Conservation (phyloP, 176 grass and related monocot species). For the Cocos nucifera region DNA sequence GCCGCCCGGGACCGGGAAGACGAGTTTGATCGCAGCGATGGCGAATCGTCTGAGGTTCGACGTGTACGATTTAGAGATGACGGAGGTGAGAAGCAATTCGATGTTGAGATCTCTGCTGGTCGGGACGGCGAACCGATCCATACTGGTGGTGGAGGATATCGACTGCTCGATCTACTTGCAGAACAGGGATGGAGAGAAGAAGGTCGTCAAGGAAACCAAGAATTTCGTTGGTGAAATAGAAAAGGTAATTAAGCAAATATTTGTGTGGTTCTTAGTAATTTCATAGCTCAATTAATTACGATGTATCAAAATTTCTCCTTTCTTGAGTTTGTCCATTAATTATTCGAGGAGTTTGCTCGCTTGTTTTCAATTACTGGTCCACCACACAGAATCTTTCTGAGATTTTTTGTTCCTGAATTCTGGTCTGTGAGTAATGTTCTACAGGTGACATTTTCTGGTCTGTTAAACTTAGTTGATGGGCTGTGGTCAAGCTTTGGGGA, state of each 20-base stretch:
- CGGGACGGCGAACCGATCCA: conserved; percentile 43
- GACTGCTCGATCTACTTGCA: conserved; percentile 54
- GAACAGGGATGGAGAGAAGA: conserved; percentile 13
- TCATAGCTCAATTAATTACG: too few relatives aligned
- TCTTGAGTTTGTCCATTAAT: too few relatives aligned
- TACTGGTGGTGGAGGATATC: conserved; percentile 84
- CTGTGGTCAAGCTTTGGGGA: conserved; percentile 76
- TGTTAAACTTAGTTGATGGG: conserved; percentile 79
- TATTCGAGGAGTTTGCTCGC: too few relatives aligned
- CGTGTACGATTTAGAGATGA: conserved; percentile 77
- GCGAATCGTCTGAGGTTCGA: conserved; percentile 75
- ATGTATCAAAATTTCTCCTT: too few relatives aligned
- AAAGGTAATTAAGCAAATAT: conserved; percentile 16
- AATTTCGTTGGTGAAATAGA: conserved; percentile 6
- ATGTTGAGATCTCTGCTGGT: conserved; percentile 52
- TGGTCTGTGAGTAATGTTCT: too few relatives aligned
- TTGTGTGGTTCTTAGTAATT: too few relatives aligned
- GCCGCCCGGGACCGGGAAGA: conserved; percentile 86
- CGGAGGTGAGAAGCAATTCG: conserved; percentile 42
- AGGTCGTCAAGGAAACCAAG: too few relatives aligned
- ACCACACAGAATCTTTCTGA: too few relatives aligned
- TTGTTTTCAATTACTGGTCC: too few relatives aligned
- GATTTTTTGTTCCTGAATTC: too few relatives aligned
- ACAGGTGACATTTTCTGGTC: conserved; percentile 60
- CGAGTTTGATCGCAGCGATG: conserved; percentile 89